A percentile compares a stretch with the other conserved stretches of the same genome.
Evolutionary conservation across 2,329 filamentous ascomycete genomes (phyloP).

Genomic region (Penicillium sp.): DNA sequence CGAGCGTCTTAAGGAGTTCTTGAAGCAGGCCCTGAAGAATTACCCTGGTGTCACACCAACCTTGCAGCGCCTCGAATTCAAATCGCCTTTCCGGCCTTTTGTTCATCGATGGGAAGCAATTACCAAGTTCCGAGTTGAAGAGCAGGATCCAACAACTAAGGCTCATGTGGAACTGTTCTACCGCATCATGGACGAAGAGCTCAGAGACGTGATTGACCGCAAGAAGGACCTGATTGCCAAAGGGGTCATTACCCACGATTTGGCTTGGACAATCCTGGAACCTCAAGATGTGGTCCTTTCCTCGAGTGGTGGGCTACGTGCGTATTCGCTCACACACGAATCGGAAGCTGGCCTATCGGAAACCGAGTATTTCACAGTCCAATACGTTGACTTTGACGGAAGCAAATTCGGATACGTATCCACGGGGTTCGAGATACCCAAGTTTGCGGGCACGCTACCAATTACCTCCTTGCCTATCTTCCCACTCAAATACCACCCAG

Average conservation of each 20-base stretch:
- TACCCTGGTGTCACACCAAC: conserved; percentile 61
- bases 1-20: conserved; percentile 56
- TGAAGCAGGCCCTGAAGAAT: conserved; percentile 54
- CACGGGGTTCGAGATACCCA: conserved; percentile 2
- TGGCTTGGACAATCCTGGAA: conserved; percentile 44
- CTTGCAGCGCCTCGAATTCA: conserved; percentile 61
- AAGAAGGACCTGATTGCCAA: conserved; percentile 54
- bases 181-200: conserved; percentile 51
- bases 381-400: conserved; percentile 24
- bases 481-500: conserved; percentile 47
- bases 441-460: conserved; percentile 36
- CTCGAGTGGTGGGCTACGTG: conserved; percentile 4
- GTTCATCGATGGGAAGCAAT: conserved; percentile 63
- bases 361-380: conserved; percentile 2
- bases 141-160: conserved; percentile 45
- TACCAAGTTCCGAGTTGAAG: conserved; percentile 40
- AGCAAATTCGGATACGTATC: conserved; percentile 15
- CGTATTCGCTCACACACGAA: conserved; percentile 6
- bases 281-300: conserved; percentile 24
- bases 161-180: conserved; percentile 51
- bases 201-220: conserved; percentile 51
- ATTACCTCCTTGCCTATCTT: conserved; percentile 45
- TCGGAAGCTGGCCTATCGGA: not conserved
- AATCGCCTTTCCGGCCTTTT: conserved; percentile 60
- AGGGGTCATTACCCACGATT: conserved; percentile 53